phyloP scores from a whole-genome alignment of 192 early-diverging fungal species.

The Coemansia sp. region DNA sequence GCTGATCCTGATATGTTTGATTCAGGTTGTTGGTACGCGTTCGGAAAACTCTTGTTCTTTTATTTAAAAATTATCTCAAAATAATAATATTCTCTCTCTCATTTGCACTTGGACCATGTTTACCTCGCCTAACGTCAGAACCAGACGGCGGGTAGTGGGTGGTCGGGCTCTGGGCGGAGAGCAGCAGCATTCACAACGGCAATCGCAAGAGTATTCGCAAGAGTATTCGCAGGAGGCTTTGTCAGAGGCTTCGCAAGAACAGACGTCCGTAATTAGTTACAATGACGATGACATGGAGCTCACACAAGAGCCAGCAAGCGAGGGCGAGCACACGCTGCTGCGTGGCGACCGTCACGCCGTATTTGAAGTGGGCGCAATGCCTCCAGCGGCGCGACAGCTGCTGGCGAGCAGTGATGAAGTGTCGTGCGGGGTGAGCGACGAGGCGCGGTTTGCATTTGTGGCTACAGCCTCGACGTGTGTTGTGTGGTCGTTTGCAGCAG shows the following conservation, averaged over 20 bases:
- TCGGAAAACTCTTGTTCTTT: not conserved
- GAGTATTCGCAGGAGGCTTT: not conserved
- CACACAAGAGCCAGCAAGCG: not conserved
- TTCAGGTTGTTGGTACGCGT: not conserved
- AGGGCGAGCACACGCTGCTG: constrained; percentile 16
- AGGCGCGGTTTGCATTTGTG: constrained; percentile 31
- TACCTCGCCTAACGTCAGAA: constrained; percentile 29
- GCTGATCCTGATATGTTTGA: not conserved
- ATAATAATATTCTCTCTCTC: not conserved
- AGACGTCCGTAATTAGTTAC: not conserved
- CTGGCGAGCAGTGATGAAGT: constrained; percentile 15
- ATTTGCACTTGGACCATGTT: constrained; percentile 18
- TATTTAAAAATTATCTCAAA: not conserved
- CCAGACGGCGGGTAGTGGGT: constrained; percentile 16
- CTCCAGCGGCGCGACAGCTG: constrained; percentile 13
- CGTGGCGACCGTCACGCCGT: constrained; percentile 39
- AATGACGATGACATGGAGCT: not conserved
- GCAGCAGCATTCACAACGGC: not conserved
- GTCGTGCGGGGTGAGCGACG: constrained; percentile 13
- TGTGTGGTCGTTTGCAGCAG: constrained; percentile 32
- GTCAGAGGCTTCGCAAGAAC: not conserved
- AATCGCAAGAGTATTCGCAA: not conserved
- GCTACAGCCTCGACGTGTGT: constrained; percentile 25
- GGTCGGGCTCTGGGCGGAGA: not conserved
- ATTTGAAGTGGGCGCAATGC: constrained; percentile 19